Evolutionary conservation across 805 yeast genomes (phyloP), one percentile per base, ranked within the genome.

Genomic region (Candida endomychidarum): DNA sequence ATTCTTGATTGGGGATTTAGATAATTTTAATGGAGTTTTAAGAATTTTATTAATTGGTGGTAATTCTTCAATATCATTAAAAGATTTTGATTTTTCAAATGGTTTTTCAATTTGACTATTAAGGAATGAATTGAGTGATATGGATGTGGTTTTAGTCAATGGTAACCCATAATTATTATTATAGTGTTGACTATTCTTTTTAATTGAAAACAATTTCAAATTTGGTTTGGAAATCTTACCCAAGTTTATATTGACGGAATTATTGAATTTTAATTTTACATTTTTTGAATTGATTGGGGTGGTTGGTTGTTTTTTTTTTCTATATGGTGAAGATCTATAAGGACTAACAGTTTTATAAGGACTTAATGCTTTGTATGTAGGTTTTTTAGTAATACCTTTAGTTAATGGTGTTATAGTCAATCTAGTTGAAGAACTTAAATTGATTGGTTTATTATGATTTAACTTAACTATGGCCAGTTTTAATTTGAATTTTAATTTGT

Each of bases 11-110:
- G 74, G 73, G 31, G 71, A 65, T 23, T 46, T 49, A 8, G 48
- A 42, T 24, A 47, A 34, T 45, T 64, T 69, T 40, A 69, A 65
- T 23, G 75, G 75, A 2, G 75, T 69, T 40, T 65, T 65, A 48
- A 69, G 59, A 39, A 69, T 69, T 47, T 66, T 69, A 48, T 63
- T 66, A 42, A 69, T 70, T 10, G 73, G 57, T 19, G 75, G 75
- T 22, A 65, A 54, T 17, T 39, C 42, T 26, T 39, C 34, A 20
- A 29, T 17, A 15, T 14, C 32, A 33, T 28, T 28, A 11, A 22
- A 34, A 11, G 38, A 27, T 9, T 25, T 39, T 7, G 38, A 27
- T 38, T 22, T 27, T 22, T 18, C 24, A 22, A 26, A 14, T 8
- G 21, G 25, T n/a, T n/a, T 10, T 4, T 25, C 27, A 27, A 18